Percentiles rank a stretch among this genome's conserved stretches.
Evolutionary conservation across 768 basidiomycete species (phyloP).

Genomic region (Rubroboletus pulcherrimus): DNA sequence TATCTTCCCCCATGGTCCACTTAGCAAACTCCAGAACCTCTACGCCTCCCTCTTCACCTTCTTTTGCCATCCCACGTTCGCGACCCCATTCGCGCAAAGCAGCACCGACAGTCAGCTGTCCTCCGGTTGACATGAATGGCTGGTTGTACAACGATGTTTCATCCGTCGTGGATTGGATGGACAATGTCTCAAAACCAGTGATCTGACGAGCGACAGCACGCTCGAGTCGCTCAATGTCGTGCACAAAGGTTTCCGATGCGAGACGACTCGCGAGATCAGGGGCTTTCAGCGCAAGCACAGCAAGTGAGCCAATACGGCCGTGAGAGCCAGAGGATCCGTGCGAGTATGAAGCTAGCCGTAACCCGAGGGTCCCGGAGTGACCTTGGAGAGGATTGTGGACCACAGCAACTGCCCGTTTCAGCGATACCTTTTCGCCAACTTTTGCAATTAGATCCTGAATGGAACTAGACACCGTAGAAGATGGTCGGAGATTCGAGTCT

Average conservation of each 20-base stretch:
- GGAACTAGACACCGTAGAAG: slow-evolving; percentile 53
- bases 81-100: slow-evolving; percentile 52
- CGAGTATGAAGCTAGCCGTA: slow-evolving; percentile 52
- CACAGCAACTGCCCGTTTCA: slow-evolving; percentile 55
- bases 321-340: slow-evolving; percentile 55
- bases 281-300: slow-evolving; percentile 51
- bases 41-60: slow-evolving; percentile 31
- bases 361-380: slow-evolving; percentile 34
- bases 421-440: slow-evolving; percentile 74
- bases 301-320: slow-evolving; percentile 60
- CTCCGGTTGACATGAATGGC: slow-evolving; percentile 72
- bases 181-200: slow-evolving; percentile 71
- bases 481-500: slow-evolving; percentile 30
- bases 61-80: slow-evolving; percentile 40
- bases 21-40: slow-evolving; percentile 52
- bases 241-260: slow-evolving; percentile 44
- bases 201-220: slow-evolving; percentile 82
- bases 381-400: slow-evolving; percentile 36
- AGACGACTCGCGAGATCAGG: slow-evolving; percentile 42
- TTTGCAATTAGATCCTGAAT: slow-evolving; percentile 70
- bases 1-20: slow-evolving; percentile 58
- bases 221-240: slow-evolving; percentile 61
- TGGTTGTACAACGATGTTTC: slow-evolving; percentile 64
- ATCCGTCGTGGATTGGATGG: slow-evolving; percentile 41
- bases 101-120: slow-evolving; percentile 36